These are phyloP conservation scores for Teratosphaeria pseudoeucalypti DNA, from an alignment of 2,329 filamentous ascomycete genomes.

Conservation along the genomic window DNA sequence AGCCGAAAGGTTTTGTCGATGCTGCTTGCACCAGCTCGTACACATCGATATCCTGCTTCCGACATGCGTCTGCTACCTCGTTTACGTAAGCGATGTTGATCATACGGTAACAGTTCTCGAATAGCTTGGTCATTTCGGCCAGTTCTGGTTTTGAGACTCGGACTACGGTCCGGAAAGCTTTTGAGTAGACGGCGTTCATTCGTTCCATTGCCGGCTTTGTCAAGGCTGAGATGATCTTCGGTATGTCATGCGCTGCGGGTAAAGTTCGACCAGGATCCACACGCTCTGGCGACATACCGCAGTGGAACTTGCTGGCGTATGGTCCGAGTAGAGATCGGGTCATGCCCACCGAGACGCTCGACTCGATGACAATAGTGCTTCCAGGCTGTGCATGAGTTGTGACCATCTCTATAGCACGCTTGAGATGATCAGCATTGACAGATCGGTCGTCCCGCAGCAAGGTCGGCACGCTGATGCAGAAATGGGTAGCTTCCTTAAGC, in stretches of 20 bases:
- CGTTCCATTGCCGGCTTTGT: not conserved
- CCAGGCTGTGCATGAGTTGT: not conserved
- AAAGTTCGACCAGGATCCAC: not conserved
- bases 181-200: not conserved
- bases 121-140: not conserved
- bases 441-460: not conserved
- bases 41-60: not conserved
- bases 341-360: not conserved
- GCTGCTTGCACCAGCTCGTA: not conserved
- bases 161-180: not conserved
- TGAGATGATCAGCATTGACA: not conserved
- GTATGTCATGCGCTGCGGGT: not conserved
- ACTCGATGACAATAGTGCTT: not conserved
- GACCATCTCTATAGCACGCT: not conserved
- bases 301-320: not conserved
- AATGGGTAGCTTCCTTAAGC: not conserved
- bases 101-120: not conserved
- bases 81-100: not conserved
- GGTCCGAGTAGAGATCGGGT: not conserved
- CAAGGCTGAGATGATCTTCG: not conserved
- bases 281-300: not conserved
- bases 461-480: not conserved
- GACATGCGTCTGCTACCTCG: not conserved
- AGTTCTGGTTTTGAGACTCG: not conserved
- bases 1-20: not conserved